These are phyloP conservation scores for Lactarius quietus DNA, from an alignment of 768 basidiomycete species.

Conservation along the genomic window DNA sequence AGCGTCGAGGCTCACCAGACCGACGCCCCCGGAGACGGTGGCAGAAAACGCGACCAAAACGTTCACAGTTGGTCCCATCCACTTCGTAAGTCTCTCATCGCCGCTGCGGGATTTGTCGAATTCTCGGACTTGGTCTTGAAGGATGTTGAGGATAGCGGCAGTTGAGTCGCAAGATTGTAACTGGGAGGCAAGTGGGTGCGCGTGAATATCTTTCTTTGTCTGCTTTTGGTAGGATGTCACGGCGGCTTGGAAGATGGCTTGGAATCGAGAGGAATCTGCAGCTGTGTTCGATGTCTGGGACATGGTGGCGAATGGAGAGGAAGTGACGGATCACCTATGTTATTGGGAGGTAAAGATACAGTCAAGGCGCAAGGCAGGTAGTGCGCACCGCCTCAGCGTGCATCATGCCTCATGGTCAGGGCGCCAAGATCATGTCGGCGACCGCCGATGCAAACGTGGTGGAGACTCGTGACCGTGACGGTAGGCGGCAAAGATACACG, in stretches of 20 bases:
- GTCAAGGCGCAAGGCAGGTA: too few species aligned
- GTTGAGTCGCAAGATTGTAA: not conserved
- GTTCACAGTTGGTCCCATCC: not conserved
- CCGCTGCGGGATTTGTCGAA: not conserved
- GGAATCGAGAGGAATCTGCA: not conserved
- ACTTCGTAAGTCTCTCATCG: not conserved
- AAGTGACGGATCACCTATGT: too few species aligned
- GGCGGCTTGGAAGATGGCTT: not conserved
- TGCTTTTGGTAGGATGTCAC: not conserved
- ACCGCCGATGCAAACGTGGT: too few species aligned
- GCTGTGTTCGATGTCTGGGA: not conserved
- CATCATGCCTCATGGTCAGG: too few species aligned
- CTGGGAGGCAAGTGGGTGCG: not conserved
- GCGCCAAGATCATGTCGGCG: too few species aligned
- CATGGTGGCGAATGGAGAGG: not conserved
- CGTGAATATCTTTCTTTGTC: not conserved
- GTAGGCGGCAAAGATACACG: too few species aligned
- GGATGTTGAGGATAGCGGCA: not conserved
- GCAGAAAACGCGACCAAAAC: not conserved
- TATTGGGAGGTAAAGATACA: too few species aligned
- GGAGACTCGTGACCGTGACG: too few species aligned
- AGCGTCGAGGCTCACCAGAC: not conserved
- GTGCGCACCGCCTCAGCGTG: too few species aligned
- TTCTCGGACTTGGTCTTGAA: not conserved
- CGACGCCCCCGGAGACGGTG: not conserved